Base-by-base conservation (phyloP, 169 alveolate species). In the Neospora caninum region DNA sequence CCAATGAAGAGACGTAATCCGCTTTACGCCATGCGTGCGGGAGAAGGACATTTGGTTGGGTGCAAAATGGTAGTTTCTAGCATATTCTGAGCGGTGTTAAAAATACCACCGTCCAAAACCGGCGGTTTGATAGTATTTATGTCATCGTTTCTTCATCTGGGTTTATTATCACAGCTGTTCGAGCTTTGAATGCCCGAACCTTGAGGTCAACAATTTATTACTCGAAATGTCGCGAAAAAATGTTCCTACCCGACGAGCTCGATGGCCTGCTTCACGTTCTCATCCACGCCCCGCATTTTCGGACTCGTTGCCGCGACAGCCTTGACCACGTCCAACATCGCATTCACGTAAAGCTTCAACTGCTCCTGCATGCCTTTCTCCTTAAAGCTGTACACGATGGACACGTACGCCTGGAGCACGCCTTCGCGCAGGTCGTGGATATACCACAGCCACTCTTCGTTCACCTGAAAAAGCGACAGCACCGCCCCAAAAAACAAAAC, bases 361-460 rank as follows among this genome's bases (percentile, higher is more conserved):
- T 91, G 88, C 67, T 95, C 96, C 91, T 97, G 96, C 94, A 94
- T 94, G 54, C 97, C 95, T 42, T 97, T 98, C 93, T 96, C 98
- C 93, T 97, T 97, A 96, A 98, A 94, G 67, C 99, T 98, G 95
- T 98, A 97, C 25, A 98, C 97, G 78, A 98, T 97, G 42, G 98
- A 98, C 49, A 98, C 97, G 93, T 97, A 97, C 39, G 99, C 98
- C 94, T 97, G 97, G 87, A 98, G 94, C 43, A 97, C 97, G 13
- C 98, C 97, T 92, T 97, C 99, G 54, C 99, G 97, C 42, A 98
- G 97, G 89, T 97, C 98, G 86, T 97, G 97, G 91, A 98, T 97
- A 94, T 97, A 98, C 96, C 96, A 97, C 54, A 97, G 93, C 99
- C 99, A 98, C 88, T 98, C 99, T 93, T 98, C 99, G 96, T 96